phyloP scores from a whole-genome alignment of 306 rosid species.

The Trichosanthes truncata region DNA sequence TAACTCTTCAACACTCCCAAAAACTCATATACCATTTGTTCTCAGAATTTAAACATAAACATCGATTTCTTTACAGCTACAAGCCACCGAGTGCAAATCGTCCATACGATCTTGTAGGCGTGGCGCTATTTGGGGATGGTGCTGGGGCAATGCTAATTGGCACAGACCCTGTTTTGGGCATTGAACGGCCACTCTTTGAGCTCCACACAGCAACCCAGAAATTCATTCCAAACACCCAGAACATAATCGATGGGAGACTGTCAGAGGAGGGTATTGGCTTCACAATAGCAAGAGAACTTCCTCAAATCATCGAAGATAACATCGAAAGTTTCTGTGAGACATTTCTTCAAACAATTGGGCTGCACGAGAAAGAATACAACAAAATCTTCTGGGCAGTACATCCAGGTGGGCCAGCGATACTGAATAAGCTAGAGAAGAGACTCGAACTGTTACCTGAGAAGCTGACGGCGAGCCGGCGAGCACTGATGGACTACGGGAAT shows the following conservation, averaged over 20 bases:
- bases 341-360: slow-evolving; percentile 36
- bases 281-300: slow-evolving; percentile 70
- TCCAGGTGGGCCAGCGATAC: slow-evolving; percentile 87
- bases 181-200: slow-evolving; percentile 69
- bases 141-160: slow-evolving; percentile 86
- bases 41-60: not conserved
- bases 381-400: slow-evolving; percentile 84
- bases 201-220: slow-evolving; percentile 68
- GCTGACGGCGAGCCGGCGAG: slow-evolving; percentile 62
- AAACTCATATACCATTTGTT: not conserved
- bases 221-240: slow-evolving; percentile 64
- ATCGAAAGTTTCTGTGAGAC: slow-evolving; percentile 64
- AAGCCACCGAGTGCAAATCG: slow-evolving; percentile 74
- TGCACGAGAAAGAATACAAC: slow-evolving; percentile 40
- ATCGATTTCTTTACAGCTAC: not conserved
- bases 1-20: not conserved
- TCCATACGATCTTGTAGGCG: slow-evolving; percentile 91
- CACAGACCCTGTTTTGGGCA: slow-evolving; percentile 32
- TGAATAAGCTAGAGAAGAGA: slow-evolving; percentile 67
- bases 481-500: slow-evolving; percentile 78
- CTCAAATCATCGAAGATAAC: slow-evolving; percentile 74
- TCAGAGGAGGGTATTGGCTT: slow-evolving; percentile 91
- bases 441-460: slow-evolving; percentile 73
- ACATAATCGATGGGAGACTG: slow-evolving; percentile 70
- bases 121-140: slow-evolving; percentile 83